phyloP scores from a whole-genome alignment of 2,329 filamentous ascomycete species.

The Epichloe typhina region DNA sequence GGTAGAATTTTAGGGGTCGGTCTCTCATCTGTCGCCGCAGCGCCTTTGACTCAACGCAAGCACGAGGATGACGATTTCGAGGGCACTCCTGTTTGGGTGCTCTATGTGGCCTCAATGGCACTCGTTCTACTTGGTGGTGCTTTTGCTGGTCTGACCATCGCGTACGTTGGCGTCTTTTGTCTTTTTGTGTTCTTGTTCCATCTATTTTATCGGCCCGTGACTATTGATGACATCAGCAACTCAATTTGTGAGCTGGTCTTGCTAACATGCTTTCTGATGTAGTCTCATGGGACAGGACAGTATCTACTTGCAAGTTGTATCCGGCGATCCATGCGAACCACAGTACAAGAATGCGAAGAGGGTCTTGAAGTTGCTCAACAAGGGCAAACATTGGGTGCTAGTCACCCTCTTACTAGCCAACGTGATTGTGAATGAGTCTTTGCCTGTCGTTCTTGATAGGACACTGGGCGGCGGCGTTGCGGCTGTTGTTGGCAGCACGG shows the following conservation, averaged over 20 bases:
- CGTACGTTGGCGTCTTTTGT: constrained; percentile 34
- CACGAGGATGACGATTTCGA: constrained; percentile 35
- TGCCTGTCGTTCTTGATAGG: constrained; percentile 88
- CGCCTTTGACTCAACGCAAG: constrained; percentile 24
- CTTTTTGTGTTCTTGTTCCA: background rate
- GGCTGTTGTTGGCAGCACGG: constrained; percentile 83
- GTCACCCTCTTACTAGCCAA: constrained; percentile 90
- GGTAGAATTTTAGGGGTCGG: constrained; percentile 37
- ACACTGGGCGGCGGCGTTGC: constrained; percentile 91
- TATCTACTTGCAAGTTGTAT: constrained; percentile 91
- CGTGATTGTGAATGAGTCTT: constrained; percentile 93
- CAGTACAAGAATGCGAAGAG: constrained; percentile 76
- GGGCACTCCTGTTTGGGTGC: constrained; percentile 63
- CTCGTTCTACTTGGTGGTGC: constrained; percentile 82
- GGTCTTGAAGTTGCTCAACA: constrained; percentile 67
- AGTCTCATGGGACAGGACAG: constrained; percentile 67
- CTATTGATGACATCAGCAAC: background rate
- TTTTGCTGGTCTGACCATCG: constrained; percentile 88
- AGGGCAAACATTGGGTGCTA: constrained; percentile 95
- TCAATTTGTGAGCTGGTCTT: background rate
- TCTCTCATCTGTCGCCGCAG: constrained; percentile 34
- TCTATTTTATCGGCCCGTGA: constrained; percentile 1
- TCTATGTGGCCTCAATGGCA: constrained; percentile 63
- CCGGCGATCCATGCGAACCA: constrained; percentile 68
- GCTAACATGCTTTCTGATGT: constrained; percentile 1